Evolutionary conservation across 1,284 basidiomycete species (phyloP), one percentile per base, ranked within the genome.

Genomic region (Moesziomyces sp.): DNA sequence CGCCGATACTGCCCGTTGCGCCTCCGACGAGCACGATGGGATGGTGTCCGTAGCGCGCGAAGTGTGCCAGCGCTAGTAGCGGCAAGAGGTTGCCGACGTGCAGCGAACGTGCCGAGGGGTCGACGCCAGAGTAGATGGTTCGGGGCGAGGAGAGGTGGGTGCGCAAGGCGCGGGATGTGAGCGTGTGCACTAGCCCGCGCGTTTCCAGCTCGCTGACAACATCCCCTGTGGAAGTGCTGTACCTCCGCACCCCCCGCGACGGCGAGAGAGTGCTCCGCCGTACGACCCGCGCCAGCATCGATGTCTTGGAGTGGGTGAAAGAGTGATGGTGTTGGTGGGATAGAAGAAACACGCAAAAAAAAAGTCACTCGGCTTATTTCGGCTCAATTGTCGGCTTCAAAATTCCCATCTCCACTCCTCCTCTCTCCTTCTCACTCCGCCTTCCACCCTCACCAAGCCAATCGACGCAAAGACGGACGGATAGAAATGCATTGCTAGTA

Each of bases 71-170:
- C 48, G 89, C 90, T 74, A 99, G 87, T 28, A 99, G 86, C 0
- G 96, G 94, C 16, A 98, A 86, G 2, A 99, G 88, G 82, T 99
- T 96, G 3, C 96, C 96, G 55, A 94, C 92, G 84, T 99, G 96
- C 19, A 99, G 87, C 0, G 93, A 91, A 33, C 86, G 86, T 1
- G 95, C 95, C 1, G 94, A 93, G 0, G 97, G 97, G 84, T 99
- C 97, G 51, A 98, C 89, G 42, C 96, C 96, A 14, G 90, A 88
- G 83, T 99, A 99, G 18, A 95, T 88, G 0, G 89, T 89, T 5
- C 85, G 68, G 0, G 70, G 35, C 3, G 56, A 23, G 18, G 45
- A 14, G 28, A 64, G 52, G 26, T 78, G 78, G 0, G 56, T 5
- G 8, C 42, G 43, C 4, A 81, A 45, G 0, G 76, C 54, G 9